Evolutionary conservation across 2,329 filamentous ascomycete genomes (phyloP).

Genomic region (Diaporthe velutina): DNA sequence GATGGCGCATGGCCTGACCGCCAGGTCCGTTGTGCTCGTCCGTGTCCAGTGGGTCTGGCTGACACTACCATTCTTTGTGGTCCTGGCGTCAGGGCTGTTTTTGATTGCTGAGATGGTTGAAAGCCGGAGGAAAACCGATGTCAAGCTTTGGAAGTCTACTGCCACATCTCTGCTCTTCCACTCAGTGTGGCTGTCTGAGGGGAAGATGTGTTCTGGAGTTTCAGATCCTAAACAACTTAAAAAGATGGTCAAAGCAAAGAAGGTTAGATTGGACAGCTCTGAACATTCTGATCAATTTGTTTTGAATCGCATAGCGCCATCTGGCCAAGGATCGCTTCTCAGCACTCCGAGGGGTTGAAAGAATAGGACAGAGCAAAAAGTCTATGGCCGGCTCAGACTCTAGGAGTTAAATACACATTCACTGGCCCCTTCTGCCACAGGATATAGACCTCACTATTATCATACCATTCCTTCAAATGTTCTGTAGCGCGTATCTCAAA

Average conservation of each 20-base stretch:
- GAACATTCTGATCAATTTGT: not conserved
- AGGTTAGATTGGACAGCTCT: not conserved
- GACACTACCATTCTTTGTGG: not conserved
- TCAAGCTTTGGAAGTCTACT: not conserved
- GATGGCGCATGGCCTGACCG: not conserved
- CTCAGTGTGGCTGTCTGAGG: not conserved
- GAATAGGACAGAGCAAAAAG: not conserved
- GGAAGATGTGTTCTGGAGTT: not conserved
- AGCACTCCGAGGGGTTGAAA: not conserved
- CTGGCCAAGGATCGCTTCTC: not conserved
- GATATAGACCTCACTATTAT: not conserved
- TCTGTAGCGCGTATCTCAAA: not conserved
- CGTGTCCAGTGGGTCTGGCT: not conserved
- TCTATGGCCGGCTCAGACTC: not conserved
- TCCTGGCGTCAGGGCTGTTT: not conserved
- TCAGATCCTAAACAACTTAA: not conserved
- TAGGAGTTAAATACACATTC: not conserved
- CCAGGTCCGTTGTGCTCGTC: not conserved
- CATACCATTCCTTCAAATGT: not conserved
- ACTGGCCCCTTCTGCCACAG: constrained; percentile 12
- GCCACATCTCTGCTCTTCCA: not conserved
- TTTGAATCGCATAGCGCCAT: not conserved
- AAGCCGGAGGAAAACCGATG: not conserved
- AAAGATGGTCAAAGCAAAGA: not conserved
- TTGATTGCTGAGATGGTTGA: not conserved